These are phyloP conservation scores for Globisporangium emineosum DNA, from an alignment of 352 stramenopile species.

Conservation along the genomic window DNA sequence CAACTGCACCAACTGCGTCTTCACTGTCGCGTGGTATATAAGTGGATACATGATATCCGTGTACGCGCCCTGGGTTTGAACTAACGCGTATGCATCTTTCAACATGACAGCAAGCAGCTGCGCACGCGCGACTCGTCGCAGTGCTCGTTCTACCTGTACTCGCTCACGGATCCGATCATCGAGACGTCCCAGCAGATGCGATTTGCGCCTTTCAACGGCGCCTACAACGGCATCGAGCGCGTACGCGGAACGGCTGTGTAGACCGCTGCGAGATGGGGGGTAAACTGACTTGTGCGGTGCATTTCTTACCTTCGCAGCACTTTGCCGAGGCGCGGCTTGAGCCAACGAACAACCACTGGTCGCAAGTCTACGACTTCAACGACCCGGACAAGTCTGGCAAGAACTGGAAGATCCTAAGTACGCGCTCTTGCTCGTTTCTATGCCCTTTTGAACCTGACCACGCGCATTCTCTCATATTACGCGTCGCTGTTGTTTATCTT, in stretches of 20 bases:
- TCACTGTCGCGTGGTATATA: constrained; percentile 83
- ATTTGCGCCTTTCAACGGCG: constrained; percentile 89
- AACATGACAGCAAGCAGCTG: constrained; percentile 78
- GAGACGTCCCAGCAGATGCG: constrained; percentile 84
- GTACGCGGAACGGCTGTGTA: constrained; percentile 19
- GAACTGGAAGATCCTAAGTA: constrained; percentile 73
- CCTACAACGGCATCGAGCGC: constrained; percentile 65
- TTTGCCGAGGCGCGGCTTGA: constrained; percentile 73
- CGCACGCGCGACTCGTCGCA: constrained; percentile 79
- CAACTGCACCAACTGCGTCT: constrained; percentile 88
- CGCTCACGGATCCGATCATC: constrained; percentile 90
- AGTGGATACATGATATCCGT: neutral
- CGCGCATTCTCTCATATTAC: neutral
- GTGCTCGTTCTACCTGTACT: constrained; percentile 88
- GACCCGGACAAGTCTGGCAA: constrained; percentile 74
- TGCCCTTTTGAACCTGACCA: neutral
- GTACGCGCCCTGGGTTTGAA: neutral
- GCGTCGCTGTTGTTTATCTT: neutral
- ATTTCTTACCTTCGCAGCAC: constrained; percentile 29
- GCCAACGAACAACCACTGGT: constrained; percentile 89
- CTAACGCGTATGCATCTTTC: constrained; percentile 1
- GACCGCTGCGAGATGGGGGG: too few relatives aligned
- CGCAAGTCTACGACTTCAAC: constrained; percentile 91
- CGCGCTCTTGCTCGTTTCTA: constrained; percentile 9
- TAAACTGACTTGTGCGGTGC: neutral